Base-by-base conservation (phyloP, 306 rosid species). In the Prinsepia uniflora region DNA sequence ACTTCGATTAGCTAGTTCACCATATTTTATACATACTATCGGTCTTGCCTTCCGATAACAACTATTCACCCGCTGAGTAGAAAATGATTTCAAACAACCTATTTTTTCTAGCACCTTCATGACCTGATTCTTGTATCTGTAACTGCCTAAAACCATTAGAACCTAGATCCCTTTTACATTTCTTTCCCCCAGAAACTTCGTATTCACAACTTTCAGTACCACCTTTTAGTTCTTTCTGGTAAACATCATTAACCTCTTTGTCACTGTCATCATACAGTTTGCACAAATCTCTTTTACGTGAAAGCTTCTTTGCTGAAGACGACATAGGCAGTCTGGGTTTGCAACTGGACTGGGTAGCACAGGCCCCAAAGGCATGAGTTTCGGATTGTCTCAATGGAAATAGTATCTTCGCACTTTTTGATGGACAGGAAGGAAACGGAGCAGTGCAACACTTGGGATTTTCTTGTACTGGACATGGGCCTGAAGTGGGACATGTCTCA, bases 11-110 rank as follows among this genome's bases (percentile, higher is more conserved):
- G 74, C 76, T 43, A 88, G 77, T 79, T 86, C 89, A 68, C 95
- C 95, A 81, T 84, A 84, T 64, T 81, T 83, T 63, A 91, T 91
- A 48, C 76, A 82, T 42, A 84, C 89, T 67, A 84, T 54, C 52
- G 89, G 89, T 67, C 82, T 88, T 45, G 76, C 68, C 67, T 77
- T 82, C 72, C 81, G 53, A 20, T 18, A 41, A 84, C 61, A 67
- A 46, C 19, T 19, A 63, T 73, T 86, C 65, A 40, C 69, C 72
- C 68, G 70, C 78, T 49, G 68, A 77, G 76, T 56, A 63, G 64
- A 67, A 60, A 75, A 72, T 72, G 83, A 54, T 67, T 41, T 67
- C 54, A 63, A 12, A 46, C 34, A 13, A 53, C 61, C 70, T 45
- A 63, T 15, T 58, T 71, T 47, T 78, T 76, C 60, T 64, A 57